Percentiles rank a stretch among this genome's conserved stretches.
Conservation (phyloP, 164 flowering plant genomes). For the Aristolochia californica region DNA sequence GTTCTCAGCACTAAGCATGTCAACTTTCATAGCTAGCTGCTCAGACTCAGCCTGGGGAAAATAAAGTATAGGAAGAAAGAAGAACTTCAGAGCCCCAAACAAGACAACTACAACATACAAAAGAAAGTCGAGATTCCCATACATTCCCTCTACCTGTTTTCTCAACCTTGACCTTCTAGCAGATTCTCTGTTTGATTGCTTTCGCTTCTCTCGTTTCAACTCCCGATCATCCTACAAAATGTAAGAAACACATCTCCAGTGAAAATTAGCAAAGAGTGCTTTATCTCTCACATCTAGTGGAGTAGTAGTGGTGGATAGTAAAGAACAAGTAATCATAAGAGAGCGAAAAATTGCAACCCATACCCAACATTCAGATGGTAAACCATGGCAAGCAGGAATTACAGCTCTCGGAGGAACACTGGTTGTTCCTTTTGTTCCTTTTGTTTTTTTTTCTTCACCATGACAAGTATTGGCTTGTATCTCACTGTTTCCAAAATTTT, state of each 20-base stretch:
- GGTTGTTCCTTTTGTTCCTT: slow-evolving; percentile 21
- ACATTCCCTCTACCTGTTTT: slow-evolving; percentile 55
- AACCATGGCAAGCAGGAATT: slow-evolving; percentile 27
- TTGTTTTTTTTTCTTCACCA: slow-evolving; percentile 20
- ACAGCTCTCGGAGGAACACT: slow-evolving; percentile 24
- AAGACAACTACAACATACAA: background rate
- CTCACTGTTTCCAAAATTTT: slow-evolving; percentile 29
- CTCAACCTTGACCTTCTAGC: slow-evolving; percentile 94
- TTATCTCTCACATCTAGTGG: too few relatives aligned
- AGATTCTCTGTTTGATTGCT: slow-evolving; percentile 95
- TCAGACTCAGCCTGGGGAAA: slow-evolving; percentile 73
- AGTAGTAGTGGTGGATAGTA: background rate
- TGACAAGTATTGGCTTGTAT: slow-evolving; percentile 7
- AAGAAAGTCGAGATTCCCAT: background rate
- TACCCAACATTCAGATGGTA: slow-evolving; percentile 57
- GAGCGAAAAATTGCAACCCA: background rate
- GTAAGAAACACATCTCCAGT: background rate
- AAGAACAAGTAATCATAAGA: too few relatives aligned
- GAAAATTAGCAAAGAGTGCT: background rate
- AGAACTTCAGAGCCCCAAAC: too few relatives aligned
- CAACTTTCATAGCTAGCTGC: slow-evolving; percentile 69
- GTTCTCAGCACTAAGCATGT: slow-evolving; percentile 59
- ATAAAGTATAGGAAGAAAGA: background rate
- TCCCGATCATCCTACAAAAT: slow-evolving; percentile 62
- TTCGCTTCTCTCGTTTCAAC: slow-evolving; percentile 81